These are phyloP conservation scores for Tetraselmis striata DNA, from an alignment of 139 green algal species.

Conservation along the genomic window DNA sequence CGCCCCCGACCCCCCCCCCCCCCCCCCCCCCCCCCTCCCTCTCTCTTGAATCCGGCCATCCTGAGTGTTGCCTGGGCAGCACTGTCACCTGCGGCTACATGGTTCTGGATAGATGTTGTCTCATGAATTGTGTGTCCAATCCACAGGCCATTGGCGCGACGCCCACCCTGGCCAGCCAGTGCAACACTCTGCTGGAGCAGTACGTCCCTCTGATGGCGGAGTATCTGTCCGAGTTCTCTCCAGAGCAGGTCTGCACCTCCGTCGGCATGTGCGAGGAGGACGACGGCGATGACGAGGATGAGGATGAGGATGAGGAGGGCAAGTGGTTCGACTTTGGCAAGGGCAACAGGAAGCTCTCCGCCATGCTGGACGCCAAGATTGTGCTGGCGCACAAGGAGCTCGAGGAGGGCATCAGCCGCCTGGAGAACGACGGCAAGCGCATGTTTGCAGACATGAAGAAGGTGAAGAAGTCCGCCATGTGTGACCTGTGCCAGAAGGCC, in stretches of 20 bases:
- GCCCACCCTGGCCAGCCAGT: conserved; percentile 53
- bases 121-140: not conserved
- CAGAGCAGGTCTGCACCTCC: conserved; percentile 49
- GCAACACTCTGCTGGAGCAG: conserved; percentile 54
- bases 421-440: not conserved
- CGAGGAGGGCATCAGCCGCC: conserved; percentile 22
- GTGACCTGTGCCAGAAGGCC: conserved; percentile 15
- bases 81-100: too few species aligned
- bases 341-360: conserved; percentile 1
- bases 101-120: too few species aligned
- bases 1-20: conserved; percentile 1
- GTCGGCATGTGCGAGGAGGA: conserved; percentile 26
- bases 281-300: conserved; percentile 8
- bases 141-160: conserved; percentile 42
- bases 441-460: not conserved
- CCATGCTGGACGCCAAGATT: conserved; percentile 24
- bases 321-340: conserved; percentile 4
- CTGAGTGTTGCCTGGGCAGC: not conserved
- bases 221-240: conserved; percentile 33
- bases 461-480: not conserved
- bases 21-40: conserved; percentile 13
- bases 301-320: conserved; percentile 9
- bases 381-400: conserved; percentile 73
- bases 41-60: not conserved
- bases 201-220: conserved; percentile 65